Evolutionary conservation across 495 filamentous ascomycete genomes (phyloP).

Genomic region (Aspergillus indologenus): DNA sequence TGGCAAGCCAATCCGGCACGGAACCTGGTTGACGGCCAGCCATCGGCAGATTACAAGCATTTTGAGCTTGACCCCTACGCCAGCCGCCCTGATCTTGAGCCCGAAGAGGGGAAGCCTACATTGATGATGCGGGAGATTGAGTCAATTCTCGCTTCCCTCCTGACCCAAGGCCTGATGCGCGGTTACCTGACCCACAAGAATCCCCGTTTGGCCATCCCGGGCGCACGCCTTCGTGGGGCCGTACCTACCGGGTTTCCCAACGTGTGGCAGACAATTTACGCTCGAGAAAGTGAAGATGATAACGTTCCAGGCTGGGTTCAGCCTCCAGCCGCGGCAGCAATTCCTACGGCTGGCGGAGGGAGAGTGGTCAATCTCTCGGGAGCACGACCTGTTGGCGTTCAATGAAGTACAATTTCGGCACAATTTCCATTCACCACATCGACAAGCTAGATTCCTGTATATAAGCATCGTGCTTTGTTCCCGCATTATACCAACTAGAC

Average conservation of each 20-base stretch:
- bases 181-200: slow-evolving; percentile 81
- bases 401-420: slow-evolving; percentile 18
- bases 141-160: slow-evolving; percentile 67
- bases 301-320: slow-evolving; percentile 58
- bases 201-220: slow-evolving; percentile 75
- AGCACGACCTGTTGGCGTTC: slow-evolving; percentile 50
- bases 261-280: slow-evolving; percentile 55
- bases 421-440: neutral
- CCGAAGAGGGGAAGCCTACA: slow-evolving; percentile 43
- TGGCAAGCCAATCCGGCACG: slow-evolving; percentile 27
- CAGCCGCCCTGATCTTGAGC: slow-evolving; percentile 11
- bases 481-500: neutral
- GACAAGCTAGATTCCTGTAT: neutral
- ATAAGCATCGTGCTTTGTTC: neutral
- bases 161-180: slow-evolving; percentile 78
- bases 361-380: slow-evolving; percentile 54
- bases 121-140: slow-evolving; percentile 69
- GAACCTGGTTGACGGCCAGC: slow-evolving; percentile 34
- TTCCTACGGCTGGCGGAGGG: slow-evolving; percentile 31
- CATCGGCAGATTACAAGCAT: slow-evolving; percentile 45
- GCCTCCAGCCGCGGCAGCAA: slow-evolving; percentile 20
- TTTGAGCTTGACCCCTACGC: slow-evolving; percentile 43
- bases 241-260: slow-evolving; percentile 62
- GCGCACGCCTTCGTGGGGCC: slow-evolving; percentile 62
- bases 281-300: slow-evolving; percentile 37